These are phyloP conservation scores for Cucurbita ficifolia DNA, from an alignment of 306 rosid genomes.

Conservation along the genomic window DNA sequence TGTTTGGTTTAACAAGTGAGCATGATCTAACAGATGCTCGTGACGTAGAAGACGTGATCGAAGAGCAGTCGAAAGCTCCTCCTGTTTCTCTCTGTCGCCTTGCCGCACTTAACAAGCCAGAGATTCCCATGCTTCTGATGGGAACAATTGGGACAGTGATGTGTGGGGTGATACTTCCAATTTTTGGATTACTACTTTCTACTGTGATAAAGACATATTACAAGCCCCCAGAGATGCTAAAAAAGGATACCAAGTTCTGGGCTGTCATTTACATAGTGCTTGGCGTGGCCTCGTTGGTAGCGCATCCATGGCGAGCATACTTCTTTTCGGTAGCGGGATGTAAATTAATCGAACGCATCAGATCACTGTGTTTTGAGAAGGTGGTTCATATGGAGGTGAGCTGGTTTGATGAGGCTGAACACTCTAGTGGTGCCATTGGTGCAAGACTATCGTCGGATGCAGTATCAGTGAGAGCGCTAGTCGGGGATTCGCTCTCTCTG, in stretches of 20 bases:
- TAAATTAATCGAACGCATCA: not conserved
- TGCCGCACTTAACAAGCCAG: slow-evolving; percentile 1
- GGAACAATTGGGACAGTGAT: not conserved
- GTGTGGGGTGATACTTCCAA: not conserved
- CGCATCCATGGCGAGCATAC: not conserved
- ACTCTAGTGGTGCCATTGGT: slow-evolving; percentile 8
- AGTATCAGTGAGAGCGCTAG: not conserved
- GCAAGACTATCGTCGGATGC: not conserved
- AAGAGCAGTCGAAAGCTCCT: not conserved
- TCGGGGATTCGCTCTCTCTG: slow-evolving; percentile 1
- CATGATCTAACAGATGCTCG: not conserved
- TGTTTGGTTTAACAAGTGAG: slow-evolving; percentile 1
- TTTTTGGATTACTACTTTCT: not conserved
- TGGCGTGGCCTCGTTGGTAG: not conserved
- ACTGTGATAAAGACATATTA: not conserved
- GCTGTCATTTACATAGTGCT: slow-evolving; percentile 1
- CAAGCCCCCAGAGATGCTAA: not conserved
- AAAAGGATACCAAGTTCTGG: slow-evolving; percentile 2
- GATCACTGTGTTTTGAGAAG: slow-evolving; percentile 2
- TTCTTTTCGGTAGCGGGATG: not conserved
- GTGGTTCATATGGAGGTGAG: slow-evolving; percentile 5
- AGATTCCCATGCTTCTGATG: not conserved
- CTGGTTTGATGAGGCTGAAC: slow-evolving; percentile 4
- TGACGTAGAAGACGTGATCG: not conserved
- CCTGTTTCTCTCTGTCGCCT: not conserved